These are phyloP conservation scores for Pelargonium hybrid DNA, from an alignment of 441 rosid genomes.

Conservation along the genomic window DNA sequence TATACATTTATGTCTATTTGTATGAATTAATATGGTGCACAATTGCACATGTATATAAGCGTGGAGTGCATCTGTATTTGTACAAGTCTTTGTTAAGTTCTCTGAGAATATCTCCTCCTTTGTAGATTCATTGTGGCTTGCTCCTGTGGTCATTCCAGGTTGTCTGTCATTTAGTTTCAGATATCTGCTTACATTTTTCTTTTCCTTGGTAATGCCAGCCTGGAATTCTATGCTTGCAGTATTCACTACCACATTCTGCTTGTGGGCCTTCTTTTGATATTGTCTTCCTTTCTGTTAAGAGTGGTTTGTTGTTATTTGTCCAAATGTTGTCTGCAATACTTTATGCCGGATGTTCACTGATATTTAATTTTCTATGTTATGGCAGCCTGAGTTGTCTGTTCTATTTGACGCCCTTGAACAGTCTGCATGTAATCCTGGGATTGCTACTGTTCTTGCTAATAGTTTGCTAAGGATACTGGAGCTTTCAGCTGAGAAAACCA, in stretches of 20 bases:
- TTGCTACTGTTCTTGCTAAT: slow-evolving; percentile 55
- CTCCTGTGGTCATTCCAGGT: slow-evolving; percentile 1
- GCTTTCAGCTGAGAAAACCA: slow-evolving; percentile 58
- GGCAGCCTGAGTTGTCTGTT: slow-evolving; percentile 78
- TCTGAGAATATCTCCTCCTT: neutral
- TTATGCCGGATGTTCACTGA: neutral
- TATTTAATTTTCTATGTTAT: slow-evolving; percentile 16
- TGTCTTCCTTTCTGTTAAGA: neutral
- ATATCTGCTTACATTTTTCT: slow-evolving; percentile 11
- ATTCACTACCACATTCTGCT: neutral
- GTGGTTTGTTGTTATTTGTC: neutral
- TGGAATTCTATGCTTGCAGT: neutral
- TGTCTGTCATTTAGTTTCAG: neutral
- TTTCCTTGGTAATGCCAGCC: neutral
- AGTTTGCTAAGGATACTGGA: slow-evolving; percentile 60
- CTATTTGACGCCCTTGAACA: slow-evolving; percentile 83
- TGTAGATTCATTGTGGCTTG: neutral
- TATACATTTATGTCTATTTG: neutral
- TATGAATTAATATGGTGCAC: neutral
- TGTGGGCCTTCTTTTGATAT: neutral
- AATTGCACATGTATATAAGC: neutral
- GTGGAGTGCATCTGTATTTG: neutral
- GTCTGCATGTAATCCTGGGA: slow-evolving; percentile 62
- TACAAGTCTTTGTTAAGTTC: neutral
- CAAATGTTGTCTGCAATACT: neutral